Percentiles rank a stretch among this genome's conserved stretches.
These are phyloP conservation scores for Euptelea pleiosperma DNA, from an alignment of 164 flowering plant genomes.

Conservation along the genomic window DNA sequence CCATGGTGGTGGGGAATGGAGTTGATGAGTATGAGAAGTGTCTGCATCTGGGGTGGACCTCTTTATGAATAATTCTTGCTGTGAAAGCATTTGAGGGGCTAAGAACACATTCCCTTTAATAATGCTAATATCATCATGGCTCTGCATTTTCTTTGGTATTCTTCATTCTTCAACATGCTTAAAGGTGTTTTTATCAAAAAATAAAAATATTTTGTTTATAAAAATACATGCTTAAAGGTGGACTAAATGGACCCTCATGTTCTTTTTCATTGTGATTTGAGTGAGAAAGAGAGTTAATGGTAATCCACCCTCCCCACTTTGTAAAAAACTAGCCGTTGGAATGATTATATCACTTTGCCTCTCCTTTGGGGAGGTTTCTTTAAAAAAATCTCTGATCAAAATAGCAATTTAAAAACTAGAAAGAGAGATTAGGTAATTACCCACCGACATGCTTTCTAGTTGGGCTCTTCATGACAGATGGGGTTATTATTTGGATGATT, in stretches of 20 bases:
- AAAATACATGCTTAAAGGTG: conserved; percentile 13
- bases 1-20: conserved; percentile 7
- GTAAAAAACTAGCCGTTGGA: not conserved
- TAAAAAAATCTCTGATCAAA: conserved; percentile 2
- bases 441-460: not conserved
- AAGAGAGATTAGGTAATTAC: not conserved
- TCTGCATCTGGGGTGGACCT: not conserved
- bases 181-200: no score
- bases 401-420: not conserved
- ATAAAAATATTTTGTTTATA: no score
- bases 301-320: conserved; percentile 9
- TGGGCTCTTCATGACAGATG: not conserved
- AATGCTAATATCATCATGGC: conserved; percentile 25
- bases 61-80: conserved; percentile 7
- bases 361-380: conserved; percentile 5
- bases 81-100: conserved; percentile 13
- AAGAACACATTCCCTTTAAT: conserved; percentile 6
- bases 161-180: conserved; percentile 8
- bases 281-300: conserved; percentile 15
- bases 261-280: conserved; percentile 6
- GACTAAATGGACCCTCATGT: conserved; percentile 12
- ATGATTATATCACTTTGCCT: conserved; percentile 5
- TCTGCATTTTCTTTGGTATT: conserved; percentile 19
- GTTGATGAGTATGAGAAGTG: not conserved
- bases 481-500: no score